These are phyloP conservation scores for Cytospora leucostoma DNA, from an alignment of 2,329 filamentous ascomycete species.

Conservation along the genomic window DNA sequence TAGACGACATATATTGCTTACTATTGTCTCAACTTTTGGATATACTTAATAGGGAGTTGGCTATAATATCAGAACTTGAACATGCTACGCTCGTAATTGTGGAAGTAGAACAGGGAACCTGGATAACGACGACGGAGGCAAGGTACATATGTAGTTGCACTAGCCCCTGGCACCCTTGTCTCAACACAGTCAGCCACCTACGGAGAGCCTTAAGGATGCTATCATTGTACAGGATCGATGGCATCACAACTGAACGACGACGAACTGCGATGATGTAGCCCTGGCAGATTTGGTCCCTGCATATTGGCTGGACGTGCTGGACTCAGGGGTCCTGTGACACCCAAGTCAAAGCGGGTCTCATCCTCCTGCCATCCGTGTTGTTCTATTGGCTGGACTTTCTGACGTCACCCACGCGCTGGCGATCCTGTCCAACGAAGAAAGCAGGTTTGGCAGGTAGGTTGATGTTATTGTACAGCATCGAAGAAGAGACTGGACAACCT, in stretches of 20 bases:
- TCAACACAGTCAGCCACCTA: conserved; percentile 12
- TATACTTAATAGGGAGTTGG: too few relatives aligned
- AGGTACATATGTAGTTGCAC: neutral
- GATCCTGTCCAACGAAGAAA: conserved; percentile 16
- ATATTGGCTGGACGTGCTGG: conserved; percentile 30
- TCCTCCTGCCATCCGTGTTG: conserved; percentile 22
- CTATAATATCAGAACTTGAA: too few relatives aligned
- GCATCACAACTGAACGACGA: conserved; percentile 11
- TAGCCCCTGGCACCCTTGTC: neutral
- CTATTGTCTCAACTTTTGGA: too few relatives aligned
- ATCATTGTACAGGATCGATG: conserved; percentile 16
- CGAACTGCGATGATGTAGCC: conserved; percentile 26
- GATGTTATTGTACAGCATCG: conserved; percentile 7
- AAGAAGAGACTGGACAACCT: neutral
- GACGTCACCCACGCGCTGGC: conserved; percentile 33
- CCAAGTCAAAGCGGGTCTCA: conserved; percentile 8
- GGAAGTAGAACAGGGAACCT: neutral
- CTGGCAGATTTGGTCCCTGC: conserved; percentile 27
- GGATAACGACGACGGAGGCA: neutral
- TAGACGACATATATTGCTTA: too few relatives aligned
- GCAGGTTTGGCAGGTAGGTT: conserved; percentile 25
- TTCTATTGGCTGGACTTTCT: conserved; percentile 31
- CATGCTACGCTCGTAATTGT: too few relatives aligned
- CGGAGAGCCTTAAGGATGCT: conserved; percentile 14
- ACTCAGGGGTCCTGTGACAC: conserved; percentile 23